Evolutionary conservation across 2,329 filamentous ascomycete genomes (phyloP).

Genomic region (Alternaria postmessia): DNA sequence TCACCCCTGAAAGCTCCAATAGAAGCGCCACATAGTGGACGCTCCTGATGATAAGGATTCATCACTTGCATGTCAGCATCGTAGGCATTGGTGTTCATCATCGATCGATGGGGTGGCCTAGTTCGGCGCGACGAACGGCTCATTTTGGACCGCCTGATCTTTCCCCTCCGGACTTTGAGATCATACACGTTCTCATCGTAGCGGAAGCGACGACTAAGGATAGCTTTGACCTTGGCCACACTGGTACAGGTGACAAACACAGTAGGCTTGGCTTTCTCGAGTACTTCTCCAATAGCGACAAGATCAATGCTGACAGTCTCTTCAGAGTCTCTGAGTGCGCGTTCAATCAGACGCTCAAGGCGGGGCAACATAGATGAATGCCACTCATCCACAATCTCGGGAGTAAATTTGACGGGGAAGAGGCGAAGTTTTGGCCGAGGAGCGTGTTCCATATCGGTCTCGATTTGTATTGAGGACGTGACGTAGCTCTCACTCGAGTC

Average conservation of each 20-base stretch:
- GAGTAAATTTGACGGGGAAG: slow-evolving; percentile 62
- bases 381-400: slow-evolving; percentile 74
- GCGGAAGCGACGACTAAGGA: slow-evolving; percentile 73
- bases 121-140: slow-evolving; percentile 43
- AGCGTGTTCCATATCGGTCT: slow-evolving; percentile 38
- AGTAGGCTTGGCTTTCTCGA: slow-evolving; percentile 72
- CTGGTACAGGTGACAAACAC: slow-evolving; percentile 81
- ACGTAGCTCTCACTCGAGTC: slow-evolving; percentile 32
- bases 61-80: slow-evolving; percentile 54
- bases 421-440: slow-evolving; percentile 48
- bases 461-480: slow-evolving; percentile 46
- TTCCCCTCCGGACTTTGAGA: slow-evolving; percentile 76
- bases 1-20: slow-evolving; percentile 90
- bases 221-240: slow-evolving; percentile 74
- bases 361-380: slow-evolving; percentile 75
- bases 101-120: slow-evolving; percentile 49
- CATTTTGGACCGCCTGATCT: slow-evolving; percentile 69
- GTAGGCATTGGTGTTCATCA: slow-evolving; percentile 50
- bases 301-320: slow-evolving; percentile 83
- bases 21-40: slow-evolving; percentile 84
- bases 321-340: slow-evolving; percentile 75
- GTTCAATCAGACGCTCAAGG: slow-evolving; percentile 73
- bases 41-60: slow-evolving; percentile 80
- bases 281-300: slow-evolving; percentile 74
- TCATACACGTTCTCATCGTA: slow-evolving; percentile 72